Conservation (phyloP, 257 asterid species). For the Fraxinus excelsior region DNA sequence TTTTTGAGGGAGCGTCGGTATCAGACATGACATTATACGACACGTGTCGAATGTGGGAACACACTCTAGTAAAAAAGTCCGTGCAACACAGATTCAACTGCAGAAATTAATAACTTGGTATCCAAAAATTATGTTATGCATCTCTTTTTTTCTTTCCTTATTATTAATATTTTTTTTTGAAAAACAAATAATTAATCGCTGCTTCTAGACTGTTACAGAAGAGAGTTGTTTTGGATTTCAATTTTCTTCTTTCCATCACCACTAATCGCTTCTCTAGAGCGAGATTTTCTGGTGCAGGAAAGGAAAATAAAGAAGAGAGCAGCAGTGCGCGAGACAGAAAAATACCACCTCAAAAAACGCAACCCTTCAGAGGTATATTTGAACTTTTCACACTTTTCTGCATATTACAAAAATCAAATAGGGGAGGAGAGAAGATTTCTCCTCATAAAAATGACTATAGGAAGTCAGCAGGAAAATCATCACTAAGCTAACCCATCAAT, state of each 20-base stretch:
- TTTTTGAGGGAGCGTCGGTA: no score
- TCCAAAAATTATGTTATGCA: background rate
- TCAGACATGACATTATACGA: no score
- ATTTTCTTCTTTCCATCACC: background rate
- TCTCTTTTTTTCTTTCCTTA: no score
- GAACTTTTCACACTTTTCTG: background rate
- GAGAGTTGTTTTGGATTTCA: background rate
- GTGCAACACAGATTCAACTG: background rate
- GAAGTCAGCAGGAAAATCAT: background rate
- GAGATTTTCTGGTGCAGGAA: slow-evolving; percentile 34
- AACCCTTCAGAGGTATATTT: slow-evolving; percentile 46
- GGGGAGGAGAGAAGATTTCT: background rate
- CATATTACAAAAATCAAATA: background rate
- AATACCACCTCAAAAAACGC: slow-evolving; percentile 45
- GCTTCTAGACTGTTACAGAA: background rate
- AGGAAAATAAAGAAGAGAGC: slow-evolving; percentile 40
- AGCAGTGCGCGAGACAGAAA: slow-evolving; percentile 41
- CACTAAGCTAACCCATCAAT: background rate
- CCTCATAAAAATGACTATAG: background rate
- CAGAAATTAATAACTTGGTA: background rate
- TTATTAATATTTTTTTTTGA: no score
- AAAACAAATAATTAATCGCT: background rate
- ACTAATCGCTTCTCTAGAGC: slow-evolving; percentile 31
- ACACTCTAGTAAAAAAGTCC: no score
- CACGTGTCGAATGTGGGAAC: no score